These are phyloP conservation scores for Wallacemonas sp. DNA, from an alignment of 208 protist species.

Conservation along the genomic window DNA sequence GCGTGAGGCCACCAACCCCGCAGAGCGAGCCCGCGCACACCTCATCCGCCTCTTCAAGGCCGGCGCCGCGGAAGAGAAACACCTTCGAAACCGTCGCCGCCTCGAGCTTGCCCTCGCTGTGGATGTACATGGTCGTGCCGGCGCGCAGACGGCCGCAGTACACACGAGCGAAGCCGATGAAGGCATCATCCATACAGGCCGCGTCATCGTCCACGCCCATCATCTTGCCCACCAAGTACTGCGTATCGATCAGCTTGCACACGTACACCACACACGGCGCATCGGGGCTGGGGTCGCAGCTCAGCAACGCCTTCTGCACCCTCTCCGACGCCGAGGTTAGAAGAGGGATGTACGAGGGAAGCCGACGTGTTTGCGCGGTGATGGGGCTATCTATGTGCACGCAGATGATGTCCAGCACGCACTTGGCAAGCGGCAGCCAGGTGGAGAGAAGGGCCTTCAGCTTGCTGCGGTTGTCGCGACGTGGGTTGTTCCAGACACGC, in stretches of 20 bases:
- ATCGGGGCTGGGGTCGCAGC: constrained; percentile 54
- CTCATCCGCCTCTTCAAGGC: constrained; percentile 83
- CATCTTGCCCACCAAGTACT: constrained; percentile 73
- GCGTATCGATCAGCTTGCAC: constrained; percentile 85
- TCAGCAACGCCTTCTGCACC: constrained; percentile 52
- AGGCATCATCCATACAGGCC: constrained; percentile 56
- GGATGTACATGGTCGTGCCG: constrained; percentile 88
- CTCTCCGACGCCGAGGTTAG: constrained; percentile 36
- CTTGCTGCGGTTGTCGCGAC: constrained; percentile 56
- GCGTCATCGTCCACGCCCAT: constrained; percentile 32
- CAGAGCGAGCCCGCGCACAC: constrained; percentile 87
- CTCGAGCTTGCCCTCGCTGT: constrained; percentile 59
- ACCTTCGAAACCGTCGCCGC: constrained; percentile 64
- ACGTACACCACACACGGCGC: constrained; percentile 85
- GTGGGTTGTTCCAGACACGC: constrained; percentile 75
- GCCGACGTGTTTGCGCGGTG: constrained; percentile 71
- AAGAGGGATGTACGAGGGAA: constrained; percentile 69
- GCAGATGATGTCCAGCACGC: constrained; percentile 90
- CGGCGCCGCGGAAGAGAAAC: constrained; percentile 94
- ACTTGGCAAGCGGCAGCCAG: constrained; percentile 95
- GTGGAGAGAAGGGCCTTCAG: constrained; percentile 85
- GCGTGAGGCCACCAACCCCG: constrained; percentile 94
- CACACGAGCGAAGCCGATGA: constrained; percentile 96
- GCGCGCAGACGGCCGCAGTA: constrained; percentile 94
- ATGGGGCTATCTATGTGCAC: constrained; percentile 87